phyloP scores from a whole-genome alignment of 768 basidiomycete species.

The Mycena belliarum region DNA sequence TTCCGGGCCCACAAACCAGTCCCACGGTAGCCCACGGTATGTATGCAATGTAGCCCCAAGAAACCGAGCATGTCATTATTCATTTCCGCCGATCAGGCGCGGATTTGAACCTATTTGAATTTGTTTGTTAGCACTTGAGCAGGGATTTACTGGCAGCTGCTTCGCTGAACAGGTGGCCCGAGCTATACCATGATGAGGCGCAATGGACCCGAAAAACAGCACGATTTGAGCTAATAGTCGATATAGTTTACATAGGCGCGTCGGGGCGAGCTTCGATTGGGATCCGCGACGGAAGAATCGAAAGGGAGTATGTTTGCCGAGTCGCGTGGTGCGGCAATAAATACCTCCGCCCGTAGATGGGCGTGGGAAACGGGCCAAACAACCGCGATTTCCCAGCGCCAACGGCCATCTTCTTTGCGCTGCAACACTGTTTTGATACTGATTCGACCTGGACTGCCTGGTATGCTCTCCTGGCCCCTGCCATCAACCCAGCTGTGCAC shows the following conservation, averaged over 20 bases:
- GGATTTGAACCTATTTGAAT: too few species aligned
- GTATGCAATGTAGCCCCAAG: too few species aligned
- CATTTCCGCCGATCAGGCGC: too few species aligned
- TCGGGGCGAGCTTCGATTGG: not conserved
- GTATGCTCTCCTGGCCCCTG: conserved; percentile 3
- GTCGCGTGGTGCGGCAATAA: not conserved
- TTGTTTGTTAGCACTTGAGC: too few species aligned
- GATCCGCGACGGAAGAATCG: conserved; percentile 9
- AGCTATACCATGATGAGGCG: not conserved
- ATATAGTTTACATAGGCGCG: not conserved
- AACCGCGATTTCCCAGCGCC: not conserved
- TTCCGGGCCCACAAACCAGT: too few species aligned
- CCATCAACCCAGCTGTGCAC: conserved; percentile 5
- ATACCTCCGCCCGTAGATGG: conserved; percentile 4
- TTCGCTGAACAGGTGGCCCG: conserved; percentile 12
- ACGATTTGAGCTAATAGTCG: conserved; percentile 17
- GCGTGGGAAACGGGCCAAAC: conserved; percentile 19
- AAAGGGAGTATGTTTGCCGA: conserved; percentile 18
- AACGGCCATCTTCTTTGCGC: not conserved
- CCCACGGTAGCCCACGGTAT: too few species aligned
- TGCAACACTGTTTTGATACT: too few species aligned
- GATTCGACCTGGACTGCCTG: not conserved
- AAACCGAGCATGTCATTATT: too few species aligned
- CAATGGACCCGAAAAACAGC: conserved; percentile 26
- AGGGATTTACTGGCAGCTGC: not conserved